A percentile compares a stretch with the other conserved stretches of the same genome.
Evolutionary conservation across 2,329 filamentous ascomycete species (phyloP).

Genomic region (Sclerotinia minor): DNA sequence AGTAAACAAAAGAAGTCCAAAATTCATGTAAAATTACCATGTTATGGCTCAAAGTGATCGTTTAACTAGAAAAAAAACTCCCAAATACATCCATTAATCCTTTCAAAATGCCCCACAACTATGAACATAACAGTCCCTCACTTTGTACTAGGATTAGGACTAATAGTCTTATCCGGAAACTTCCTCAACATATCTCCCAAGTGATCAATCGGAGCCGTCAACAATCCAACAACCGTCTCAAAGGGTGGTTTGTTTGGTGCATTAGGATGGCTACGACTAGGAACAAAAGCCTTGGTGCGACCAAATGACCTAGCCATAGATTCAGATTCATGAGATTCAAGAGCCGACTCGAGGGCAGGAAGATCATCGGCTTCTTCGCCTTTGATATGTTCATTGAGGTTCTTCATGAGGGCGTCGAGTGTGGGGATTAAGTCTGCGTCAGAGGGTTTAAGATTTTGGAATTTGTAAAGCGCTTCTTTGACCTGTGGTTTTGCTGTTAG

Average conservation of each 20-base stretch:
- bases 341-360: constrained; percentile 48
- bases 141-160: constrained; percentile 28
- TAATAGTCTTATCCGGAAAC: constrained; percentile 48
- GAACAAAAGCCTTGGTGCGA: constrained; percentile 56
- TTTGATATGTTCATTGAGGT: constrained; percentile 50
- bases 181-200: constrained; percentile 56
- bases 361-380: constrained; percentile 54
- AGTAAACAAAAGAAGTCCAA: neutral
- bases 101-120: neutral
- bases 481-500: constrained; percentile 43
- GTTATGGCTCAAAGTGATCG: too few relatives aligned
- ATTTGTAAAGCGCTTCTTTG: constrained; percentile 52
- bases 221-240: constrained; percentile 54
- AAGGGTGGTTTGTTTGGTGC: constrained; percentile 49
- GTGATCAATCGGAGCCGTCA: constrained; percentile 58
- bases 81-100: too few relatives aligned
- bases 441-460: constrained; percentile 48
- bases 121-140: neutral
- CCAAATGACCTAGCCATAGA: constrained; percentile 48
- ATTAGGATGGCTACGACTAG: constrained; percentile 39
- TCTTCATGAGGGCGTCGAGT: constrained; percentile 47
- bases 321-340: constrained; percentile 44
- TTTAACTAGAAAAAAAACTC: too few relatives aligned
- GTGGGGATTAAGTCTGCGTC: constrained; percentile 48
- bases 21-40: too few relatives aligned